Evolutionary conservation across 140 eudicot genomes (phyloP), one percentile per base, ranked within the genome.

Genomic region (Cichorium intybus): DNA sequence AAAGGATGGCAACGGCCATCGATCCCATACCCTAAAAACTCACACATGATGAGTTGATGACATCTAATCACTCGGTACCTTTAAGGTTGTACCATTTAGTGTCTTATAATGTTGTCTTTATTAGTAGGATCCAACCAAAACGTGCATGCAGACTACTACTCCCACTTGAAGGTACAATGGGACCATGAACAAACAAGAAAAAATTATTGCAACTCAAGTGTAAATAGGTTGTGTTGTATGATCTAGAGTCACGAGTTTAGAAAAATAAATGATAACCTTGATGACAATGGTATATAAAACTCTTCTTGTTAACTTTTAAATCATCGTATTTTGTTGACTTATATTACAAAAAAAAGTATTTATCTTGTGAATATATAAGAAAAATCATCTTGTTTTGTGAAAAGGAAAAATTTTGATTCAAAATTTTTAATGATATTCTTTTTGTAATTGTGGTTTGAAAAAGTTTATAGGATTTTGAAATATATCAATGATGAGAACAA

Each of bases 101-200:
- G 24, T 46, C 64, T 54, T 53, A 4, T 27, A 41, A 16, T 69
- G 74, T 34, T 69, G 57, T 69, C 74, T 69, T 69, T 45, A 69
- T 69, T 45, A 69, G 58, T 69, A 69, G 74, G 57, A 69, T 67
- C 60, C 72, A 51, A 64, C 70, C 70, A 47, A 64, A 20, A 46
- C 29, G 59, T 64, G 70, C 59, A 27, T 48, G 59, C 48, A 48
- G 27, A 64, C 28, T 64, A 20, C 22, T 49, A 64, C 70, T 64
- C 56, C 59, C 59, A 48, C 70, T 64, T 28, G 27, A 31, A 18
- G 59, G 31, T 48, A 48, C 46, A 48, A 47, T 29, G 70, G 46
- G 58, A 23, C 70, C 52, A 28, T 64, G 21, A 31, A 18, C 31
- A 48, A 17, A 28, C 20, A 12, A 48, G n/a, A 64, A 28, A 21